Base-by-base conservation (phyloP, 371 early-diverging fungal species). In the Mortierella polycephala region DNA sequence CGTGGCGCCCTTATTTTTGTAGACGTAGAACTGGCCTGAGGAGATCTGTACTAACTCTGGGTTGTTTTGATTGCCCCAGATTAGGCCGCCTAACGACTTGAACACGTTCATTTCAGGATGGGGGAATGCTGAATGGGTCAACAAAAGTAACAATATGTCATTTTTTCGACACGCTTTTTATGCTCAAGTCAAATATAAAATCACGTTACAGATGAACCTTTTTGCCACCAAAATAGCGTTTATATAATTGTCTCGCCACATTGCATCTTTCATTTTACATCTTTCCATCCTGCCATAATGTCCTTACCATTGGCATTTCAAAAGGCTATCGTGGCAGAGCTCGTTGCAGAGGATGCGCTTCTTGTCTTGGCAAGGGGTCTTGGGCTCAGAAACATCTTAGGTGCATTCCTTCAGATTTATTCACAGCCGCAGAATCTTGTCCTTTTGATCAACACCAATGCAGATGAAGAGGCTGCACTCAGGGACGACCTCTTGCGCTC, bases 351-450 rank as follows among this genome's bases (percentile, higher is more conserved):
- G 59, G 95, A 96, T 82, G 96, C 91, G 1, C 82, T 98, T n/a
- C 83, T 96, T 46, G 86, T 98, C 14, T 81, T 92, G 53, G 90
- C 95, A 0, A 88, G 88, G 11, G 98, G 98, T 0, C 86, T 98
- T 0, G 95, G 95, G 6, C 83, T 94, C n/a, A 81, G 87, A 39
- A 83, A 81, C 23, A 85, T 96, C 11, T 81, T 96, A 21, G 87
- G 89, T 14, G 80, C 88, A 54, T 85, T 96, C 42, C 60, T 94
- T 1, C 87, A 90, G 58, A 76, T 94, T 6, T 93, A 96, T 70
- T 84, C 90, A 0, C 87, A 92, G 20, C 89, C 90, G 18, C 87
- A 88, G 16, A 88, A 88, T 57, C 85, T 98, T 8, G 95, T 96
- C 1, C 82, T 98, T 41, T 81, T 98, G 13, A 59, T 98, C 40